phyloP scores from a whole-genome alignment of 345 rosid species.

The Heritiera littoralis region DNA sequence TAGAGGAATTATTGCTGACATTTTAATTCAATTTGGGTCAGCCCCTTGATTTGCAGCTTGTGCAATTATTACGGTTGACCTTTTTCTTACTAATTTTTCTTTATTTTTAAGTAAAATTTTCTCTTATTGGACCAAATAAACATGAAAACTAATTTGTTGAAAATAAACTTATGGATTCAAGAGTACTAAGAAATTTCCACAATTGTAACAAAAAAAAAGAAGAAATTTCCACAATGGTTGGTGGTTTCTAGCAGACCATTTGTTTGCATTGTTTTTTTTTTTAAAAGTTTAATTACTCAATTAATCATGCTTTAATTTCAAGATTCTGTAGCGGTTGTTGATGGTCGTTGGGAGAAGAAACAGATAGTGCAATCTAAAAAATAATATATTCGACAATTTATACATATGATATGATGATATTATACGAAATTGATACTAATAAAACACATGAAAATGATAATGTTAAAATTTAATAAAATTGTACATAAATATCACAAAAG shows the following conservation, averaged over 20 bases:
- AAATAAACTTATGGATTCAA: neutral
- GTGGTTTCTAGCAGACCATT: neutral
- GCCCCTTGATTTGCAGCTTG: neutral
- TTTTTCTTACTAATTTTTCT: neutral
- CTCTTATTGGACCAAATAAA: neutral
- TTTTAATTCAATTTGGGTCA: neutral
- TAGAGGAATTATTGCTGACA: neutral
- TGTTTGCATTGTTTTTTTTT: neutral
- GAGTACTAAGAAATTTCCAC: neutral
- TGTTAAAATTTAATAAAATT: no score
- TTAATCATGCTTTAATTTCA: neutral
- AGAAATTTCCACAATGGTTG: neutral
- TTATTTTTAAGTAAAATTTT: neutral
- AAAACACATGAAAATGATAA: no score
- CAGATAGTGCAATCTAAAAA: no score
- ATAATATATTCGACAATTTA: no score
- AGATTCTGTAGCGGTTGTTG: no score
- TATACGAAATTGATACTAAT: no score
- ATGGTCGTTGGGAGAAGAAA: no score
- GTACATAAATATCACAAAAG: no score
- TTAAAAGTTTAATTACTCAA: neutral
- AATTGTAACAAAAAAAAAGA: neutral
- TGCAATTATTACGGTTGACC: constrained; percentile 5
- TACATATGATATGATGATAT: no score
- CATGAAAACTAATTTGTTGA: neutral